A percentile compares a stretch with the other conserved stretches of the same genome.
Evolutionary conservation across 768 basidiomycete species (phyloP).

Genomic region (Boletus patriciae): DNA sequence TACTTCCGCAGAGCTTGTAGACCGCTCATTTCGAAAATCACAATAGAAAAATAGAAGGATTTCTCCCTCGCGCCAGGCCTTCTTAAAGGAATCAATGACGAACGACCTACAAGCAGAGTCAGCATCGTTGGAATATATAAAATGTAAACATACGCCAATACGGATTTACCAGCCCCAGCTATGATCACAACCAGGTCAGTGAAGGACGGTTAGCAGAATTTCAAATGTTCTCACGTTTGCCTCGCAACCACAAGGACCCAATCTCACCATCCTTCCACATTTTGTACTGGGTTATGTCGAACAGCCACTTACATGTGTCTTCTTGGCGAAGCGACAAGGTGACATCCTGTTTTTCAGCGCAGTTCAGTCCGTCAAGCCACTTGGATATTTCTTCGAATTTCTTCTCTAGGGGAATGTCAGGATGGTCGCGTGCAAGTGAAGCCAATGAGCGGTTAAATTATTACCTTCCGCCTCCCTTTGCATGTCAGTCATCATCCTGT

Average conservation of each 20-base stretch:
- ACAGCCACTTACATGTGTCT: slow-evolving; percentile 4
- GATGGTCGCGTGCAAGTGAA: not conserved
- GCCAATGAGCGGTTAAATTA: no score
- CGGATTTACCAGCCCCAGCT: slow-evolving; percentile 10
- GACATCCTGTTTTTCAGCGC: slow-evolving; percentile 4
- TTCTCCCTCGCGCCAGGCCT: not conserved
- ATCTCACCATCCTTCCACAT: not conserved
- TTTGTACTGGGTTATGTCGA: slow-evolving; percentile 1
- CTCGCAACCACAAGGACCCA: slow-evolving; percentile 3
- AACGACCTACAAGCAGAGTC: not conserved
- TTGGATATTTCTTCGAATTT: not conserved
- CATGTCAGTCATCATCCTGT: not conserved
- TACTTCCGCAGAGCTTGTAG: not conserved
- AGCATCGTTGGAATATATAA: not conserved
- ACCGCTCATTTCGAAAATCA: not conserved
- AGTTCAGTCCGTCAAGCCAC: slow-evolving; percentile 5
- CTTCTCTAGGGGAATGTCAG: not conserved
- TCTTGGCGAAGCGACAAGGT: not conserved
- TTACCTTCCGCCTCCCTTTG: not conserved
- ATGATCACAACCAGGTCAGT: not conserved
- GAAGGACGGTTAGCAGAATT: not conserved
- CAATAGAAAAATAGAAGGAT: slow-evolving; percentile 1
- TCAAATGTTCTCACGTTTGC: not conserved
- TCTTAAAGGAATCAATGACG: not conserved
- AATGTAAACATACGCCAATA: slow-evolving; percentile 3